A percentile compares a stretch with the other conserved stretches of the same genome.
Evolutionary conservation across 257 asterid genomes (phyloP).

Genomic region (Solanum commersonii): DNA sequence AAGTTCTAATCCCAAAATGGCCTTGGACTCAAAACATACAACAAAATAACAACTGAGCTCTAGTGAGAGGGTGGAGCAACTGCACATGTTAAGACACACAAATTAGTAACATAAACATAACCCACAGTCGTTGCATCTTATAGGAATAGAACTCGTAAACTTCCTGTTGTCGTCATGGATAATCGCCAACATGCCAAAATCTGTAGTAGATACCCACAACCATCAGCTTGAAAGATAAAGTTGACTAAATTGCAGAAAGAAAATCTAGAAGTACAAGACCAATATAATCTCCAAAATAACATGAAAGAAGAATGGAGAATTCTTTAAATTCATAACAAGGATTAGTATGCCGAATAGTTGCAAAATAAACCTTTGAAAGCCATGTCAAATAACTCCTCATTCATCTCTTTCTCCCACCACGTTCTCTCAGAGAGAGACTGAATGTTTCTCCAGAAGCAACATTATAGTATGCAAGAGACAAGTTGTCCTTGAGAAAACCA

Average conservation of each 20-base stretch:
- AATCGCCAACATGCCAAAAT: conserved; percentile 18
- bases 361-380: conserved; percentile 23
- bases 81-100: conserved; percentile 18
- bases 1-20: conserved; percentile 5
- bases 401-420: conserved; percentile 99
- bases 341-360: conserved; percentile 14
- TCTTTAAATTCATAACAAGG: conserved; percentile 6
- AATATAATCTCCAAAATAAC: conserved; percentile 15
- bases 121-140: not conserved
- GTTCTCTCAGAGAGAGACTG: conserved; percentile 83
- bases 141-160: conserved; percentile 4
- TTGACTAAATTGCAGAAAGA: not conserved
- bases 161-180: conserved; percentile 20
- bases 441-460: conserved; percentile 64
- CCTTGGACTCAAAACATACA: conserved; percentile 1
- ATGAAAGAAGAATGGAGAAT: conserved; percentile 5
- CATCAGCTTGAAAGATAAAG: conserved; percentile 16
- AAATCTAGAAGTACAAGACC: conserved; percentile 16
- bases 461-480: conserved; percentile 90
- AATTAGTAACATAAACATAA: conserved; percentile 15
- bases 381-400: conserved; percentile 5
- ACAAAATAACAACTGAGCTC: conserved; percentile 13
- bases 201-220: conserved; percentile 23
- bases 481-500: conserved; percentile 93
- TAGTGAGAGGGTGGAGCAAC: conserved; percentile 14